These are phyloP conservation scores for Globisporangium irregulare DNA, from an alignment of 352 stramenopile species.

Conservation along the genomic window DNA sequence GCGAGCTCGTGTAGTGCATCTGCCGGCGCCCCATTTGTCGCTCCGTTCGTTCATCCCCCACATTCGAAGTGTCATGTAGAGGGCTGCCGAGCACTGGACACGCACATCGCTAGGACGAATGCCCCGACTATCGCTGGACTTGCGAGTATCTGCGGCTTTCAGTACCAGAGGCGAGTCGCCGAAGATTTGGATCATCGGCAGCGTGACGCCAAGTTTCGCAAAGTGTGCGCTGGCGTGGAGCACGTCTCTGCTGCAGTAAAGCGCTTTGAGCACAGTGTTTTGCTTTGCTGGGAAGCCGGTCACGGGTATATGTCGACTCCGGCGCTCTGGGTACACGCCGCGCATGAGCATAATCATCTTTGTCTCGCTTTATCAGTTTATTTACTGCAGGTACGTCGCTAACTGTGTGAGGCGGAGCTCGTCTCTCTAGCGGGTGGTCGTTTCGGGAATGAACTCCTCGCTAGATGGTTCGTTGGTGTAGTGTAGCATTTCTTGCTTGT, in stretches of 20 bases:
- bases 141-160: neutral
- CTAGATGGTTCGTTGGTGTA: too few species aligned
- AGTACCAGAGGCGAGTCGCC: neutral
- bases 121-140: neutral
- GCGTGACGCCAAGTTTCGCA: neutral
- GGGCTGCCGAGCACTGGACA: neutral
- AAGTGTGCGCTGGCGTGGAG: neutral
- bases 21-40: neutral
- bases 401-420: neutral
- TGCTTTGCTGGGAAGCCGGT: neutral
- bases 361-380: neutral
- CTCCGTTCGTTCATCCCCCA: neutral
- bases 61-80: neutral
- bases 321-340: neutral
- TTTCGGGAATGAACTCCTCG: neutral
- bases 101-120: neutral
- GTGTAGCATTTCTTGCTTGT: neutral
- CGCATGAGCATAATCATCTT: constrained; percentile 8
- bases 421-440: neutral
- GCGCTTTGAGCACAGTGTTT: neutral
- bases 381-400: neutral
- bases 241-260: neutral
- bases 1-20: neutral
- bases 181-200: neutral
- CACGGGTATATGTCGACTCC: neutral